These are phyloP conservation scores for Globisporangium alternatum DNA, from an alignment of 352 stramenopile species.

Conservation along the genomic window DNA sequence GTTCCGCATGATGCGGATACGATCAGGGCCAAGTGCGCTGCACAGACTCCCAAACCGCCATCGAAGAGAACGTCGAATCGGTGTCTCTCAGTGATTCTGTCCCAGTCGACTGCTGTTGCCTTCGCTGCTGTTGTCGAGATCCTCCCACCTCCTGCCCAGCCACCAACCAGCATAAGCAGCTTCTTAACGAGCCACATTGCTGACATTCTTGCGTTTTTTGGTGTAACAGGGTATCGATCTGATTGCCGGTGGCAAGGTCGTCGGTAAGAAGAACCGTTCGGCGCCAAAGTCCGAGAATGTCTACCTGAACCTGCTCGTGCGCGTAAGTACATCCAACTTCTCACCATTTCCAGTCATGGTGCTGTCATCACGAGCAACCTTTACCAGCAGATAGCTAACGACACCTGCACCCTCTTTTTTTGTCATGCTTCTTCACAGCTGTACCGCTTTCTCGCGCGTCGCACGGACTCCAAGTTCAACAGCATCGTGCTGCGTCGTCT, in stretches of 20 bases:
- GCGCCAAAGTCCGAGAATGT: slow-evolving; percentile 99
- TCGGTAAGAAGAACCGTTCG: slow-evolving; percentile 97
- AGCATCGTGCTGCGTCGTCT: slow-evolving; percentile 97
- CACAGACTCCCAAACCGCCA: neutral
- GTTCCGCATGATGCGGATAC: no score
- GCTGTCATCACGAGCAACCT: slow-evolving; percentile 27
- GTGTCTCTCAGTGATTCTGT: neutral
- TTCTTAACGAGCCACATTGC: neutral
- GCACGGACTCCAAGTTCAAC: slow-evolving; percentile 99
- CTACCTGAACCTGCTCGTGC: slow-evolving; percentile 98
- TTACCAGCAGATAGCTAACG: neutral
- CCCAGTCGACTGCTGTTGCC: neutral
- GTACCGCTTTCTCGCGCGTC: slow-evolving; percentile 96
- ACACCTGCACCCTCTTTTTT: neutral
- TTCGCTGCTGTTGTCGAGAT: neutral
- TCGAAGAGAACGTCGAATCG: neutral
- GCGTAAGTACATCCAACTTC: slow-evolving; percentile 34
- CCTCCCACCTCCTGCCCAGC: neutral
- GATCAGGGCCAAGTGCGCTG: neutral
- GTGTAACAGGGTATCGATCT: slow-evolving; percentile 97
- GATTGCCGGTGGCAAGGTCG: slow-evolving; percentile 97
- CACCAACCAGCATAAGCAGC: neutral
- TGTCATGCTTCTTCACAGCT: slow-evolving; percentile 33
- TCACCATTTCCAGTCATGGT: neutral
- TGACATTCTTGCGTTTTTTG: slow-evolving; percentile 2